Percentiles rank a stretch among this genome's conserved stretches.
phyloP scores from a whole-genome alignment of 2,329 filamentous ascomycete species.

The Cercospora nicotianae region DNA sequence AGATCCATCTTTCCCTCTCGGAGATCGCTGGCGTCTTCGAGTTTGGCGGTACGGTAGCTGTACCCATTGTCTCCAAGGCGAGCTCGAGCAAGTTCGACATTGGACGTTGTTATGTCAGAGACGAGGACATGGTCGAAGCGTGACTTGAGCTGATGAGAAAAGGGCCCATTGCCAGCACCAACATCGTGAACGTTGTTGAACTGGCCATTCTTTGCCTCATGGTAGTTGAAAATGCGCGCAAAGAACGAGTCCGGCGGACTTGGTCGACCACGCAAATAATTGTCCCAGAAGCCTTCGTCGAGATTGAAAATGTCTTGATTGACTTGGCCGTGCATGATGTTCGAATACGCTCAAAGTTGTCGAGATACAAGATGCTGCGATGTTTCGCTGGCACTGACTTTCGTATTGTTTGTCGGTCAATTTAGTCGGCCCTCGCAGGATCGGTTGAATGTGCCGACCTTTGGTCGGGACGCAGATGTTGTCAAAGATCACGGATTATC shows the following conservation, averaged over 20 bases:
- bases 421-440: background rate
- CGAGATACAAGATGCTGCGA: background rate
- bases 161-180: slow-evolving; percentile 25
- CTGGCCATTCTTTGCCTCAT: slow-evolving; percentile 22
- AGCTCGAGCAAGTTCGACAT: background rate
- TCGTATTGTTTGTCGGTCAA: background rate
- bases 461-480: background rate
- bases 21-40: background rate
- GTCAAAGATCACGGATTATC: background rate
- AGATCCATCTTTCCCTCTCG: background rate
- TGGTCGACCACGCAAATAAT: slow-evolving; percentile 32
- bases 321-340: background rate
- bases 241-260: slow-evolving; percentile 27
- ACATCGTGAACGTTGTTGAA: slow-evolving; percentile 30
- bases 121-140: background rate
- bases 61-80: background rate
- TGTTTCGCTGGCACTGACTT: background rate
- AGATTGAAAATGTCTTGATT: slow-evolving; percentile 17
- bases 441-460: background rate
- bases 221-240: slow-evolving; percentile 33
- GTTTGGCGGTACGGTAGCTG: background rate
- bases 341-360: background rate
- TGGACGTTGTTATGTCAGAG: background rate
- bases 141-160: background rate
- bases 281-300: slow-evolving; percentile 29